Evolutionary conservation across 495 filamentous ascomycete genomes (phyloP).

Genomic region (Daldinia caldariorum): DNA sequence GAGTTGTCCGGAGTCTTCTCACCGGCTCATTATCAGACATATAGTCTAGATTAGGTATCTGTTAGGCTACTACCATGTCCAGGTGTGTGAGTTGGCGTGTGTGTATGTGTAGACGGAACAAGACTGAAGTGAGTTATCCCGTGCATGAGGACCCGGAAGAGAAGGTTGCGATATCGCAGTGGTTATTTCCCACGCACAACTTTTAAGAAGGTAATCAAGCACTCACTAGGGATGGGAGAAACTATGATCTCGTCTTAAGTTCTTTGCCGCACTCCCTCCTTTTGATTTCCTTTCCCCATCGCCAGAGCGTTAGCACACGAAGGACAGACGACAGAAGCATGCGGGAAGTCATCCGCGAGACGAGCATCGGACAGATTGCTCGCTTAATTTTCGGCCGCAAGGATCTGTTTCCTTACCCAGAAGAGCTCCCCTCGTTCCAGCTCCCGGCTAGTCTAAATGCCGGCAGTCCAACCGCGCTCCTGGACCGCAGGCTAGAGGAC

Average conservation of each 20-base stretch:
- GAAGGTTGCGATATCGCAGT: constrained; percentile 30
- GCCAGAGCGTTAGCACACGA: background rate
- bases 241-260: constrained; percentile 1
- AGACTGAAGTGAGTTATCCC: constrained; percentile 21
- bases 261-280: constrained; percentile 14
- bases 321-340: constrained; percentile 25
- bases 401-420: constrained; percentile 62
- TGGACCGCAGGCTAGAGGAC: constrained; percentile 48
- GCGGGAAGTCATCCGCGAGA: constrained; percentile 58
- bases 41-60: constrained; percentile 2
- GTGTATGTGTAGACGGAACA: constrained; percentile 16
- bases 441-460: constrained; percentile 58
- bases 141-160: constrained; percentile 19
- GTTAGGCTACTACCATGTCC: background rate
- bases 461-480: constrained; percentile 55
- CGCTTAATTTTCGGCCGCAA: constrained; percentile 59
- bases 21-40: constrained; percentile 27
- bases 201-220: constrained; percentile 2
- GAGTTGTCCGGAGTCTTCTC: constrained; percentile 9
- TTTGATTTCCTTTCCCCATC: background rate
- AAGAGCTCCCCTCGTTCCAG: constrained; percentile 62
- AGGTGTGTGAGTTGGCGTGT: constrained; percentile 1
- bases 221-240: constrained; percentile 1
- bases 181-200: background rate
- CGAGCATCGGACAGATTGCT: constrained; percentile 63